Percentiles rank a stretch among this genome's conserved stretches.
phyloP scores from a whole-genome alignment of 23 red algal species.

The Chondrus crispus region DNA sequence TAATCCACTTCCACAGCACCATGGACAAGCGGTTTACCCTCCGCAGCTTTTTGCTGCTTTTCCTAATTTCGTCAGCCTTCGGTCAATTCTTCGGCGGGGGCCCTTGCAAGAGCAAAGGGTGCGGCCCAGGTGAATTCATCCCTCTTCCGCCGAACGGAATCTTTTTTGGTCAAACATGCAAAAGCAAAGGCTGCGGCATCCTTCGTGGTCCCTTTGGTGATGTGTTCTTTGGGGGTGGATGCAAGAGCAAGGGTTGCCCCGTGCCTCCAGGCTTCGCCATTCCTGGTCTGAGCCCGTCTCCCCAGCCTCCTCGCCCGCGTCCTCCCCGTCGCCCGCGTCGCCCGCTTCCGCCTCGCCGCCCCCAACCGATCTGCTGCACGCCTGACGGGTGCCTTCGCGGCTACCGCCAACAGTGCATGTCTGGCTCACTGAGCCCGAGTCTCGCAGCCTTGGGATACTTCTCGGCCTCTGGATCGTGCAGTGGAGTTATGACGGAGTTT shows the following conservation, averaged over 20 bases:
- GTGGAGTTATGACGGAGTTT: neutral
- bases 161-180: conserved; percentile 17
- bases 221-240: conserved; percentile 6
- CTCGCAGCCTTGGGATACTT: neutral
- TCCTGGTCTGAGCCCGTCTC: neutral
- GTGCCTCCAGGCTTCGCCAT: conserved; percentile 1
- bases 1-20: too few relatives aligned
- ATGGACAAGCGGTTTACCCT: too few relatives aligned
- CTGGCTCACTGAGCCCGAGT: neutral
- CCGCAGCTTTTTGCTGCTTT: too few relatives aligned
- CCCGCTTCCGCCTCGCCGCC: conserved; percentile 5
- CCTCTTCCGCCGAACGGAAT: too few relatives aligned
- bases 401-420: neutral
- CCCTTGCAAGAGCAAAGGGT: too few relatives aligned
- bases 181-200: conserved; percentile 25
- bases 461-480: conserved; percentile 2
- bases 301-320: neutral
- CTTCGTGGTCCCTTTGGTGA: conserved; percentile 4
- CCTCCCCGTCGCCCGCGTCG: too few relatives aligned
- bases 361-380: conserved; percentile 16
- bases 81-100: too few relatives aligned
- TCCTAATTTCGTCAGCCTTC: too few relatives aligned
- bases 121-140: too few relatives aligned
- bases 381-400: conserved; percentile 21
- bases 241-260: conserved; percentile 39